Evolutionary conservation across 2,329 filamentous ascomycete genomes (phyloP).

Genomic region (Aciculosporium take): DNA sequence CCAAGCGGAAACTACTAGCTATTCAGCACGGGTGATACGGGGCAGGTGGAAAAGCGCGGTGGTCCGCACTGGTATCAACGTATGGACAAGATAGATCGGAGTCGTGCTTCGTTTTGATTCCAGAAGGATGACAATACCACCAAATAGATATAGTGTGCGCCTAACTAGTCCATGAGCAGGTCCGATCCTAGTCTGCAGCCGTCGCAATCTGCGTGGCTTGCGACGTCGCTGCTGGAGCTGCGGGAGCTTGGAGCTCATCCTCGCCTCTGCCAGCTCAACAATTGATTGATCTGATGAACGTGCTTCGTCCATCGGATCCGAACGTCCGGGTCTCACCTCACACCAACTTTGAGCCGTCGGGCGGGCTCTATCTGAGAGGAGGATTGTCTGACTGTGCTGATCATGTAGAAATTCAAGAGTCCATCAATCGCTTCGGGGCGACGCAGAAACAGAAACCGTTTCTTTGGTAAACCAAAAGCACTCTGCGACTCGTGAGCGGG

Average conservation of each 20-base stretch:
- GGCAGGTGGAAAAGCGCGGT: background rate
- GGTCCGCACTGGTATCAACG: too few species aligned
- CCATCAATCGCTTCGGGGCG: background rate
- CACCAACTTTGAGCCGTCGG: background rate
- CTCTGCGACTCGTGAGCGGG: background rate
- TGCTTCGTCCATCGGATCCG: background rate
- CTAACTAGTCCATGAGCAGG: too few species aligned
- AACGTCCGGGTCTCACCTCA: background rate
- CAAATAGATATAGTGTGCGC: too few species aligned
- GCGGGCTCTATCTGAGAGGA: background rate
- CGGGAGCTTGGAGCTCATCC: background rate
- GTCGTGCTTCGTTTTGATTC: background rate
- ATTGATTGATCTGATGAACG: background rate
- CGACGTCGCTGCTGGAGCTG: background rate
- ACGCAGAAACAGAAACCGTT: background rate
- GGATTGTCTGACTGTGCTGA: background rate
- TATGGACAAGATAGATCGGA: background rate
- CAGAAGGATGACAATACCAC: too few species aligned
- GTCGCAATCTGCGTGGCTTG: conserved; percentile 5
- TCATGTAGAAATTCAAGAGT: too few species aligned
- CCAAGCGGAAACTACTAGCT: too few species aligned
- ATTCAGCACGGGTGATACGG: background rate
- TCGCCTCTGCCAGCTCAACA: too few species aligned
- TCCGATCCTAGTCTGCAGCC: conserved; percentile 6
- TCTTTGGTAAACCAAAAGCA: too few species aligned